Base-by-base conservation (phyloP, 2,329 filamentous ascomycete genomes). In the Aspergillus hiratsukae region DNA sequence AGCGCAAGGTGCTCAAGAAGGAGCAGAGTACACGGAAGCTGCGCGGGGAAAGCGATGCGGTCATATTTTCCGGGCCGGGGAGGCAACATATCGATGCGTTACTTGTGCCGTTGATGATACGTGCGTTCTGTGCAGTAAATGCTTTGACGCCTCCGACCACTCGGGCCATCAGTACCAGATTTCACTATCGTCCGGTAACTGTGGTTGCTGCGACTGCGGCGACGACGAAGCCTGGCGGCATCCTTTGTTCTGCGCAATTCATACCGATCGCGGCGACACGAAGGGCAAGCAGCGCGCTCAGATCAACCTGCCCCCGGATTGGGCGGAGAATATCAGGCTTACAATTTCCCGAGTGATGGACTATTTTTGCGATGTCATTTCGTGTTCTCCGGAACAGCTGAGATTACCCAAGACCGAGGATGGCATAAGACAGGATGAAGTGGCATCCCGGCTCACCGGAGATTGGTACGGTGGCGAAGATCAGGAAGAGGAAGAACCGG, bases 281-380 rank as follows among this genome's bases (percentile, higher is more conserved):
- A 86, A 87, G 54, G 70, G 67, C 11, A 75, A 69, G 57, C 73
- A 75, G 53, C 77, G 76, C 74, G 87, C 71, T 80, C 92, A 82
- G 80, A 81, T 67, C 81, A 83, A 67, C 75, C 75, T 97, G 50
- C 90, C 94, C 0, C 80, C 85, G 31, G 90, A 96, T 45, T 81
- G 97, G 52, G 78, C 89, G 31, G 80, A 86, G 56, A 88, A 86
- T 66, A 91, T 97, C 59, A 84, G 87, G 54, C 90, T 90, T 81
- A 97, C 94, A 0, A 87, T 99, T 61, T 85, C 89, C 1, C 84
- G 90, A 57, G 87, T 87, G 10, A 83, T 97, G 60, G 94, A 99
- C 76, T 99, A 96, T 71, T 87, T 99, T 61, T 97, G 93, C 76
- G 94, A 99, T 77, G 91, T 99, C 59, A 91, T 97, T 61, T 97